Percentiles rank a stretch among this genome's conserved stretches.
Evolutionary conservation across 2,329 filamentous ascomycete genomes (phyloP).

Genomic region (Bimuria novae-zelandiae): DNA sequence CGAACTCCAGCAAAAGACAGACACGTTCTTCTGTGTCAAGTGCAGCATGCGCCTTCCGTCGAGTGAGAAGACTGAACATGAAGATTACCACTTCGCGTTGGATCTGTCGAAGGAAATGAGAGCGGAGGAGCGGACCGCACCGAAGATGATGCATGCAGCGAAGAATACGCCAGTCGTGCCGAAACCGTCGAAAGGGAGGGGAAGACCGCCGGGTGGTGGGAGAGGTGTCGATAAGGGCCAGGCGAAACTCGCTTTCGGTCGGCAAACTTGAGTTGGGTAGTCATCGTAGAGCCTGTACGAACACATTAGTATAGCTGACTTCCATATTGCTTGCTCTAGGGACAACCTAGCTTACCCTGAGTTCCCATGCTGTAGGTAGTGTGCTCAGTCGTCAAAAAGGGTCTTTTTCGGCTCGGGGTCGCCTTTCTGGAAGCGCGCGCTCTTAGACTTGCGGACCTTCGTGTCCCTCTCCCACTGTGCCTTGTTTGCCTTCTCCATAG

Average conservation of each 20-base stretch:
- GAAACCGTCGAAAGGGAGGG: constrained; percentile 38
- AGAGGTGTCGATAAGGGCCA: constrained; percentile 49
- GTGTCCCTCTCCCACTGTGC: constrained; percentile 13
- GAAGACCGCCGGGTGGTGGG: constrained; percentile 41
- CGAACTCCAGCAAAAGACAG: constrained; percentile 26
- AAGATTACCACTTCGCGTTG: constrained; percentile 94
- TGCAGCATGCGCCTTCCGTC: constrained; percentile 67
- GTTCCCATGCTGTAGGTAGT: neutral
- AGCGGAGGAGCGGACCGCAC: constrained; percentile 31
- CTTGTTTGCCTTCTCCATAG: constrained; percentile 6
- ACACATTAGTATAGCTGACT: too few species aligned
- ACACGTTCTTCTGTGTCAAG: constrained; percentile 62
- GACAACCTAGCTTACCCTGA: neutral
- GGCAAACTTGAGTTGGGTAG: constrained; percentile 6
- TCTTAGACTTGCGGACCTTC: constrained; percentile 9
- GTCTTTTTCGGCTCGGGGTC: neutral
- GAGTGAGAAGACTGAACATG: constrained; percentile 71
- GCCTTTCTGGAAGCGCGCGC: neutral
- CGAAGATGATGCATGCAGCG: constrained; percentile 2
- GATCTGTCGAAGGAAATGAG: constrained; percentile 70
- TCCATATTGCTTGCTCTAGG: neutral
- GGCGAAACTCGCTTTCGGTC: constrained; percentile 51
- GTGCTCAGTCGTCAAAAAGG: constrained; percentile 12
- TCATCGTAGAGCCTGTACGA: neutral
- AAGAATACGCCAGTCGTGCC: constrained; percentile 15